Evolutionary conservation across 2,329 filamentous ascomycete genomes (phyloP), one percentile per base, ranked within the genome.

Genomic region (Colletotrichum horii): DNA sequence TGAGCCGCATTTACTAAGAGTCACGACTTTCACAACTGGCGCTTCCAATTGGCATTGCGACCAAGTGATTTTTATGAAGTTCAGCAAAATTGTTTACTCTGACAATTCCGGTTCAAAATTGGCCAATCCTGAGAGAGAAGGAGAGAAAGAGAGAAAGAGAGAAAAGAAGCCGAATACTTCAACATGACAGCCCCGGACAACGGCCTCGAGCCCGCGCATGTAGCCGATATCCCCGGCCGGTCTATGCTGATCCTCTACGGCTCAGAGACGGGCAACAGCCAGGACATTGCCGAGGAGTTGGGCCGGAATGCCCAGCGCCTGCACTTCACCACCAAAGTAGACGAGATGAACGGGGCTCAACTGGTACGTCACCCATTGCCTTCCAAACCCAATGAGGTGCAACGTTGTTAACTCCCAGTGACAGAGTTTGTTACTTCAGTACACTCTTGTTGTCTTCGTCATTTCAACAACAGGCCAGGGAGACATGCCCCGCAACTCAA

Each of bases 391-490:
- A 48, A 48, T 48, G n/a, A 48, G 19, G 19, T 19, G 38, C 19
- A 19, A 48, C 1, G 38, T 36, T 62, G 34, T 36, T 60, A 30
- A 62, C 52, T 60, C 4, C 26, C 38, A 12, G 8, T 34, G 12
- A 26, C 52, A 92, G 91, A 89, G 85, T 76, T 83, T 86, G 28
- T 84, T 93, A 28, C 80, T 90, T 12, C 85, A 86, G 70, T 86
- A 88, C 72, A 85, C 84, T 2, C 84, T 96, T 24, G 91, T 95
- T 30, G 88, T 98, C 66, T 94, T 99, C 80, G 92, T 95, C 76
- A 88, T 97, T 24, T 97, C 97, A 7, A 99, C 97, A 0, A 98
- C 97, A 0, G 97, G 97, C 7, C 96, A 99, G 85, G 97, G 97
- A 8, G 96, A 98, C 78, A 90, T 98, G 82, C 97, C 97, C 4